Percentiles rank a stretch among this genome's conserved stretches.
These are phyloP conservation scores for Mrakia blollopis DNA, from an alignment of 768 basidiomycete species.

Conservation along the genomic window DNA sequence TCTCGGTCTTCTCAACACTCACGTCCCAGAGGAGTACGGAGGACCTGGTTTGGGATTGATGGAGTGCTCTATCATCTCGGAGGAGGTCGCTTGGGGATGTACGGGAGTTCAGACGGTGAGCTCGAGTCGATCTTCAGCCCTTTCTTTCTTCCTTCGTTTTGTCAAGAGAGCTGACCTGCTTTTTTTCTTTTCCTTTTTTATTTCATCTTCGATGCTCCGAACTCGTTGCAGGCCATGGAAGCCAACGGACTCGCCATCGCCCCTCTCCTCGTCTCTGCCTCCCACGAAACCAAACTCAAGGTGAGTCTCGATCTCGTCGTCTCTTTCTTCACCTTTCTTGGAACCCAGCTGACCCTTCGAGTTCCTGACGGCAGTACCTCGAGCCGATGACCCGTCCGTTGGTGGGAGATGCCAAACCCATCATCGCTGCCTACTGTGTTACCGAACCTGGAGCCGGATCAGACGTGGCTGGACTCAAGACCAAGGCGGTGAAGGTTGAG, in stretches of 20 bases:
- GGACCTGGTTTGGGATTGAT: slow-evolving; percentile 43
- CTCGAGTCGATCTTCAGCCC: slow-evolving; percentile 41
- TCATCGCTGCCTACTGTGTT: slow-evolving; percentile 46
- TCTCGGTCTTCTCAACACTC: slow-evolving; percentile 45
- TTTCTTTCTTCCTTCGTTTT: slow-evolving; percentile 44
- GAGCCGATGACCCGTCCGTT: slow-evolving; percentile 16
- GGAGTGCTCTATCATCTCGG: slow-evolving; percentile 44
- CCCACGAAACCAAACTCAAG: slow-evolving; percentile 18
- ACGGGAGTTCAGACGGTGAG: slow-evolving; percentile 45
- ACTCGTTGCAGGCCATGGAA: slow-evolving; percentile 37
- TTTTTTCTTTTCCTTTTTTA: too few species aligned
- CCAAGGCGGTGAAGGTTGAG: slow-evolving; percentile 41
- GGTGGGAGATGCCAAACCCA: slow-evolving; percentile 19
- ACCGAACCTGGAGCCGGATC: slow-evolving; percentile 47
- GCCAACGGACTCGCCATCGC: slow-evolving; percentile 44
- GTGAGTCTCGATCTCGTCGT: too few species aligned
- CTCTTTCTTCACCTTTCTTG: too few species aligned
- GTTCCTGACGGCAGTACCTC: too few species aligned
- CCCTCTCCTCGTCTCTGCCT: slow-evolving; percentile 8
- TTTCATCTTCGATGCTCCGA: too few species aligned
- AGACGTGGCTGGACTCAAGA: slow-evolving; percentile 47
- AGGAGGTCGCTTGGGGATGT: slow-evolving; percentile 44
- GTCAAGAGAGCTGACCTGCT: too few species aligned
- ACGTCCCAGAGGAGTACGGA: slow-evolving; percentile 45
- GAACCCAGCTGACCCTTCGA: too few species aligned